These are phyloP conservation scores for Knoxia roxburghii DNA, from an alignment of 257 asterid species.

Conservation along the genomic window DNA sequence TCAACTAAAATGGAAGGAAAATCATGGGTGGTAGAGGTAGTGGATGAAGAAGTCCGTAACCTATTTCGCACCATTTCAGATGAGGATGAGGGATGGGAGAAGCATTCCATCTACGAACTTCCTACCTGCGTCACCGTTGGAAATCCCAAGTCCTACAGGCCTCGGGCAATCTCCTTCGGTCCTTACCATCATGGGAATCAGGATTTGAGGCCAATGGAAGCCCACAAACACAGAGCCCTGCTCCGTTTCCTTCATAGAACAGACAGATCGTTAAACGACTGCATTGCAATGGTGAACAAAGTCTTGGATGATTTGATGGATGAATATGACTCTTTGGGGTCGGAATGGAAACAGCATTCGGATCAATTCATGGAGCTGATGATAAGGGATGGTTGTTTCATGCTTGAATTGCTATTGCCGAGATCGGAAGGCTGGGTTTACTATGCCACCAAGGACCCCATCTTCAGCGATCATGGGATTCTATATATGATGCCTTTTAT, in stretches of 20 bases:
- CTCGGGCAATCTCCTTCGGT: conserved; percentile 41
- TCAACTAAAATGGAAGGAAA: conserved; percentile 6
- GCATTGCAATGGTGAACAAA: conserved; percentile 13
- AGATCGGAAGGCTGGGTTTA: no score
- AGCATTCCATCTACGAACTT: conserved; percentile 33
- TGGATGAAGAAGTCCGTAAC: conserved; percentile 12
- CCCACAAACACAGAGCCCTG: conserved; percentile 23
- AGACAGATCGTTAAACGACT: conserved; percentile 18
- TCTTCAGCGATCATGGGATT: conserved; percentile 40
- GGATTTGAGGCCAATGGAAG: conserved; percentile 34
- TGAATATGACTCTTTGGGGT: conserved; percentile 29
- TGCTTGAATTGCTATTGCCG: not conserved
- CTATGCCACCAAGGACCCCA: conserved; percentile 34
- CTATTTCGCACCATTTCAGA: not conserved
- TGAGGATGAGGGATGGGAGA: conserved; percentile 28
- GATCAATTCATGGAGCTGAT: not conserved
- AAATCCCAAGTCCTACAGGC: conserved; percentile 28
- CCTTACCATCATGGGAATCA: conserved; percentile 35
- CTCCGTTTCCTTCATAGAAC: conserved; percentile 29
- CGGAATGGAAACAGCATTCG: not conserved
- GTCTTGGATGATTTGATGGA: conserved; percentile 25
- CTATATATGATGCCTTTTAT: conserved; percentile 26
- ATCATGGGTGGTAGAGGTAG: not conserved
- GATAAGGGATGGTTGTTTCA: conserved; percentile 10
- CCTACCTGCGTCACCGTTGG: conserved; percentile 28